Base-by-base conservation (phyloP, 2,329 filamentous ascomycete genomes). In the Venturia carpophila region DNA sequence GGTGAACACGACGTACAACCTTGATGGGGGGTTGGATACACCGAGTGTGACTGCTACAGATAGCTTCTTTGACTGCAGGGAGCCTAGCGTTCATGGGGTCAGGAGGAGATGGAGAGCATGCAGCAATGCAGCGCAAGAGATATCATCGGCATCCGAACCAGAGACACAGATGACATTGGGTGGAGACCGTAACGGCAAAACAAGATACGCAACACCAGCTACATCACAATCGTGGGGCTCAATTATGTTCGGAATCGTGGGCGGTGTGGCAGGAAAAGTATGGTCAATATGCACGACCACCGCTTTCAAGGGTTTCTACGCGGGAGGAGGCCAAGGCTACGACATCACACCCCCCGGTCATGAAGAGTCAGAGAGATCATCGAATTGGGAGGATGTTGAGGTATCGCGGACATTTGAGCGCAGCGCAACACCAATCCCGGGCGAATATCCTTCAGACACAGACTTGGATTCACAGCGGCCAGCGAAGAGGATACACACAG, bases 281-380 rank as follows among this genome's bases (percentile, higher is more conserved):
- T 92, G 91, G 83, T 84, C 92, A 69, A 94, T 96, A 71, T 96
- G 92, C 78, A 78, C 79, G 0, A 85, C 79, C 4, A 79, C 73
- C 30, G 84, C 89, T 0, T 95, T 97, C 71, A 83, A 84, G 64
- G 92, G 92, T 0, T 97, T 97, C 74, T 87, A 92, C 67, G 91
- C 92, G 15, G 93, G 92, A 9, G 91, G 89, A 3, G 93, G 92
- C 10, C 81, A 80, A 67, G 86, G 85, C 34, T 96, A 92, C 71
- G 78, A 83, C 7, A 77, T 90, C 66, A 62, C 39, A 63, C 39
- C 17, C 68, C 42, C 58, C n/a, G 58, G 55, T 27, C 56, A 63
- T 15, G 58, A 64, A 68, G 27, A 43, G 62, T 7, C 65, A 67
- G 42, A 62, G 67, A 63, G 62, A 67, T 37, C 67, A 60, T 64